Evolutionary conservation across 495 filamentous ascomycete species (phyloP), one percentile per base, ranked within the genome.

Genomic region (Tricharina praecox): DNA sequence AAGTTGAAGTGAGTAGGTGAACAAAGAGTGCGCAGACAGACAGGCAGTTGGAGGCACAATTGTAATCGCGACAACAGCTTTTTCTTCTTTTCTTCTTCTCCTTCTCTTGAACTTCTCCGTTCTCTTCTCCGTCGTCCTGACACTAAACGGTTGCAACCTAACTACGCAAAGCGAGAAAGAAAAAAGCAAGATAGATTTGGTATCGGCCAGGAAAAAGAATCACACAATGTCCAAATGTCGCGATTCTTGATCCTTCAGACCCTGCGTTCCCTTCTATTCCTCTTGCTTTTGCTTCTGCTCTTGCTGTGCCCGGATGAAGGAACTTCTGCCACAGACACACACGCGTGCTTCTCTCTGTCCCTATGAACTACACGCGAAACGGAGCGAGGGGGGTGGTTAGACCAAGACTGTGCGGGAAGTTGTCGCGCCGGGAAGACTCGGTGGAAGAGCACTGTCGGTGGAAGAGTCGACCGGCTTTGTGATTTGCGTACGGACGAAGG

Each of bases 21-120:
- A 32, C 18, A 49, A 52, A 54, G 50, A 53, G 47, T 33, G 49
- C 53, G 51, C 47, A 59, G 55, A 51, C 51, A 53, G 38, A 47
- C 37, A 49, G 54, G 37, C n/a, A n/a, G n/a, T n/a, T n/a, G n/a
- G 30, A 58, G 52, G 48, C 46, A 58, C 55, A 58, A 53, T n/a
- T n/a, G n/a, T 30, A 56, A 49, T 57, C 53, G 53, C 53, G 23
- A 43, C 40, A 43, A 26, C n/a, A n/a, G 15, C 37, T 16, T 23
- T 43, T 43, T 23, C 40, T 37, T 43, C 40, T 43, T n/a, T n/a
- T n/a, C n/a, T n/a, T n/a, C n/a, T n/a, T n/a, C n/a, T n/a, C n/a
- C n/a, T n/a, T n/a, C n/a, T n/a, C n/a, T n/a, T n/a, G n/a, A n/a
- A n/a, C n/a, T n/a, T n/a, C n/a, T n/a, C n/a, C n/a, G n/a, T n/a